phyloP scores from a whole-genome alignment of 2,329 filamentous ascomycete genomes.

The Aspergillus intermedius region DNA sequence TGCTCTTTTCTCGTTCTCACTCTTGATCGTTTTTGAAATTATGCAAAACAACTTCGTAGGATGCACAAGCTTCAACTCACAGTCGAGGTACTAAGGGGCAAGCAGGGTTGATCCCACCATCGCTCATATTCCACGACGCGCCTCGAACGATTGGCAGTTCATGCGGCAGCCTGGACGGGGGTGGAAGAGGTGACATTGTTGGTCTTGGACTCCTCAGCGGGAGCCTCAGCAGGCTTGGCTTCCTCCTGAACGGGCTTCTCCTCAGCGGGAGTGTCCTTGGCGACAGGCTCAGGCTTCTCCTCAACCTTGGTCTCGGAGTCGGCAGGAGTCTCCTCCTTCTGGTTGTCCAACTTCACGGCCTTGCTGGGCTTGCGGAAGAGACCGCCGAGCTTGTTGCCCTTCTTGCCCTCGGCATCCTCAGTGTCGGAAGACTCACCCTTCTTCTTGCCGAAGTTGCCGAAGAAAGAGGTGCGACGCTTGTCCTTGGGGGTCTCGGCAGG shows the following conservation, averaged over 20 bases:
- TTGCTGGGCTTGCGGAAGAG: constrained; percentile 46
- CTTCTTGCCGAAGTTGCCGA: constrained; percentile 48
- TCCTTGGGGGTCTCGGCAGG: constrained; percentile 35
- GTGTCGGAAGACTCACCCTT: constrained; percentile 45
- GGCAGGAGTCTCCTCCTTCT: constrained; percentile 28
- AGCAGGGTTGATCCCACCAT: constrained; percentile 33
- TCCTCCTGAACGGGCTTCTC: constrained; percentile 15
- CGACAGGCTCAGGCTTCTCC: constrained; percentile 15
- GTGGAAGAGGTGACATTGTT: constrained; percentile 27
- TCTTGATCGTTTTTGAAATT: constrained; percentile 1
- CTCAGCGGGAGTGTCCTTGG: constrained; percentile 20
- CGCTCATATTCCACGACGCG: constrained; percentile 35
- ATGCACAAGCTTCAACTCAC: constrained; percentile 14
- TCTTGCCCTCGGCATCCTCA: constrained; percentile 42
- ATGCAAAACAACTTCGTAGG: constrained; percentile 1
- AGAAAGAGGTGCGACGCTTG: constrained; percentile 49
- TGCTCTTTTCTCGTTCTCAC: constrained; percentile 4
- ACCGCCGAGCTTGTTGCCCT: constrained; percentile 40
- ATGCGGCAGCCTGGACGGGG: constrained; percentile 39
- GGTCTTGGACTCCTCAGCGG: constrained; percentile 27
- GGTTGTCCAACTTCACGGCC: constrained; percentile 38
- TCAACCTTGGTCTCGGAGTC: constrained; percentile 28
- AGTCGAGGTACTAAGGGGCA: constrained; percentile 20
- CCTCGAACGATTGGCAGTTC: constrained; percentile 27
- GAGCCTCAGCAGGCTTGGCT: constrained; percentile 20